Evolutionary conservation across 2,329 filamentous ascomycete species (phyloP), one percentile per base, ranked within the genome.

Genomic region (Colletotrichum plurivorum): DNA sequence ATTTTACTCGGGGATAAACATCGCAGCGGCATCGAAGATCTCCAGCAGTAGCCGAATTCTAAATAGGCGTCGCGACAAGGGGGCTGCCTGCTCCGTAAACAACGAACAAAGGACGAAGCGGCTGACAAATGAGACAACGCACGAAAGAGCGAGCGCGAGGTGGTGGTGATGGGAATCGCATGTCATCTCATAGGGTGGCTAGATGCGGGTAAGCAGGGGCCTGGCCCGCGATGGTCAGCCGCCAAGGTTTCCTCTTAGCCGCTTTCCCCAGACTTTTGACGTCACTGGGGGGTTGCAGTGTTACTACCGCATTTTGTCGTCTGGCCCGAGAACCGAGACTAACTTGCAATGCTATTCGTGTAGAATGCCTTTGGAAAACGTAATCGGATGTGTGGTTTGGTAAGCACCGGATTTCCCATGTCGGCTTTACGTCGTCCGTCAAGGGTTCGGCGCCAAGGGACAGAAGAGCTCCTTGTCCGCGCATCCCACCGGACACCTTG

Each of bases 231-330:
- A 51, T 63, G 59, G 43, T 13, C 63, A 27, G 48, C 53, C 48
- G 12, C 41, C 49, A 51, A 64, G 51, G 46, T 51, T 60, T 60
- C 15, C 45, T 36, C 58, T 13, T 22, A 48, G 54, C 48, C 54
- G 36, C 36, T 66, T 59, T 36, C 66, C 54, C 61, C 49, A 9
- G 61, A 55, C 41, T 59, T 51, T 55, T 59, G 61, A 69, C 66
- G 66, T 69, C 66, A 69, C 55, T 54, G 25, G 16, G 54, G 36
- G 61, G 60, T 31, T 48, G 48, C 48, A 48, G 52, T 16, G 41
- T n/a, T 3, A 22, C n/a, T 43, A 5, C 16, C 13, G 41, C 41
- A 43, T 13, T n/a, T 16, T 43, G 5, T 15, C 13, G 12, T 43
- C 12, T 43, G 12, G 41, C 41, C 41, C 31, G 41, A 43, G 41